Conservation (phyloP, 257 asterid genomes). For the Solanum bulbocastanum region DNA sequence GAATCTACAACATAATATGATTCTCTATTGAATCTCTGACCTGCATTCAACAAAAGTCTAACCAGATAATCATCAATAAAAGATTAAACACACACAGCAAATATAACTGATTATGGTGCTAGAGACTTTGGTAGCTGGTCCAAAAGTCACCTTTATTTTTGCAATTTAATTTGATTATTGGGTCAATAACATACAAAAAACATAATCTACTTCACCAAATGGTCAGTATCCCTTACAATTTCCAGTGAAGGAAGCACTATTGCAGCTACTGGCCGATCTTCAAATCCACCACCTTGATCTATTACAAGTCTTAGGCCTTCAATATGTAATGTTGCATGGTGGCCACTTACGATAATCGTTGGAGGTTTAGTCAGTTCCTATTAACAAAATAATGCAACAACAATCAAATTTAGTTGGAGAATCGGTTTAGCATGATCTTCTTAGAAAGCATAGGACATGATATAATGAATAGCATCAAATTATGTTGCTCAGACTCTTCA, state of each 20-base stretch:
- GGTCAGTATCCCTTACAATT: conserved; percentile 68
- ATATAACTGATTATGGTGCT: background rate
- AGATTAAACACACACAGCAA: background rate
- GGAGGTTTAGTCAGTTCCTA: conserved; percentile 53
- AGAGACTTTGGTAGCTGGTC: background rate
- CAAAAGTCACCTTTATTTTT: background rate
- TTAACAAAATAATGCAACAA: background rate
- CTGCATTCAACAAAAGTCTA: background rate
- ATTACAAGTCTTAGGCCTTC: conserved; percentile 64
- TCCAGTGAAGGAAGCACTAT: conserved; percentile 60
- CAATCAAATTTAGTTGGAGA: background rate
- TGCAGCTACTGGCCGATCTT: conserved; percentile 64
- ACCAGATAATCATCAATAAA: background rate
- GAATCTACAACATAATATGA: background rate
- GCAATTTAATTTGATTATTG: background rate
- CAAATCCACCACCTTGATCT: conserved; percentile 76
- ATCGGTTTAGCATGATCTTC: background rate
- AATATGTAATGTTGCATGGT: conserved; percentile 62
- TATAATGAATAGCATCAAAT: background rate
- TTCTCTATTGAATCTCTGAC: background rate
- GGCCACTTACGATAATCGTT: conserved; percentile 69
- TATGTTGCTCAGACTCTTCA: background rate
- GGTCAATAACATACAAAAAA: background rate
- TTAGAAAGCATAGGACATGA: background rate
- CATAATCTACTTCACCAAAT: background rate